phyloP scores from a whole-genome alignment of 257 asterid species.

The Ilex aquifolium region DNA sequence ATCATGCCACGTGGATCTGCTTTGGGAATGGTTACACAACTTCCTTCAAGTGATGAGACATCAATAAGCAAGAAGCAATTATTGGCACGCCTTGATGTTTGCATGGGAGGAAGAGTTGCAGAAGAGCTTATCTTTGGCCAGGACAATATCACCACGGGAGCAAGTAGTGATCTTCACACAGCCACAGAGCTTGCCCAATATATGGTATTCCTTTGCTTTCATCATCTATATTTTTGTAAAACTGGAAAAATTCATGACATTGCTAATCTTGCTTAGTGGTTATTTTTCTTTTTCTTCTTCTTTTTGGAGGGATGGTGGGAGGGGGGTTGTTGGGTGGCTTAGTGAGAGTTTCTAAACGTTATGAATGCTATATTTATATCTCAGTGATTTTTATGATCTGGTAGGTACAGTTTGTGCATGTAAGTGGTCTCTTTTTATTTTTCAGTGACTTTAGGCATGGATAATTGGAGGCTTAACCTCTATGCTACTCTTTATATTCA shows the following conservation, averaged over 20 bases:
- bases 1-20: slow-evolving; percentile 95
- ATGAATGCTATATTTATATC: too few relatives aligned
- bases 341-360: too few relatives aligned
- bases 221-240: not conserved
- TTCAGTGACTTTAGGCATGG: too few relatives aligned
- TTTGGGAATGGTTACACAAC: slow-evolving; percentile 97
- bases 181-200: slow-evolving; percentile 94
- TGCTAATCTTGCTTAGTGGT: too few relatives aligned
- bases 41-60: slow-evolving; percentile 85
- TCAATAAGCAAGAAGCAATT: slow-evolving; percentile 91
- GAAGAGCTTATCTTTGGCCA: slow-evolving; percentile 92
- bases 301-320: too few relatives aligned
- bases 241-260: too few relatives aligned
- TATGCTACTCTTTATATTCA: not conserved
- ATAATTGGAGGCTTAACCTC: too few relatives aligned
- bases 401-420: too few relatives aligned
- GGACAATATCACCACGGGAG: slow-evolving; percentile 92
- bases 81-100: slow-evolving; percentile 96
- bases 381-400: too few relatives aligned
- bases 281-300: too few relatives aligned
- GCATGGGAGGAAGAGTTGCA: slow-evolving; percentile 99
- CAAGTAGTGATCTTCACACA: slow-evolving; percentile 76
- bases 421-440: too few relatives aligned
- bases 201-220: slow-evolving; percentile 45
- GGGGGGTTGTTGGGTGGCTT: too few relatives aligned